phyloP scores from a whole-genome alignment of 2,329 filamentous ascomycete species.

The Parafenestella ontariensis region DNA sequence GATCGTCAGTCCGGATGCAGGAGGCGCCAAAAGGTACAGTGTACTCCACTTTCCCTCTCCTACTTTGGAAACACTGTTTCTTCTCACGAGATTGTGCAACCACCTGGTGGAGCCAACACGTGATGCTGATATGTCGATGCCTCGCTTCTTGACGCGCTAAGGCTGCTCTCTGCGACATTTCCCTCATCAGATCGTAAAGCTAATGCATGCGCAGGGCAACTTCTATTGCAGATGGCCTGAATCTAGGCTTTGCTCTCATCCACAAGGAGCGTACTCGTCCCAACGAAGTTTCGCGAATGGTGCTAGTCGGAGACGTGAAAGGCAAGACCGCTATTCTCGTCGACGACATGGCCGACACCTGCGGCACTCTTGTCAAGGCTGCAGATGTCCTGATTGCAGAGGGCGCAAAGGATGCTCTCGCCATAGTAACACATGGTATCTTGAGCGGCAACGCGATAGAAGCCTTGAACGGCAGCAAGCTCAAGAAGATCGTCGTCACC shows the following conservation, averaged over 20 bases:
- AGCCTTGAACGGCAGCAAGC: slow-evolving; percentile 77
- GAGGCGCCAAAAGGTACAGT: slow-evolving; percentile 82
- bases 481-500: slow-evolving; percentile 84
- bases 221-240: slow-evolving; percentile 88
- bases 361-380: slow-evolving; percentile 86
- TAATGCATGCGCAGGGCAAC: slow-evolving; percentile 67
- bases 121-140: neutral
- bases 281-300: slow-evolving; percentile 92
- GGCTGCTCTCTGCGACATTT: slow-evolving; percentile 1
- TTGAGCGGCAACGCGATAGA: slow-evolving; percentile 88
- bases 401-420: slow-evolving; percentile 86
- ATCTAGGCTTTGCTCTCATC: slow-evolving; percentile 90
- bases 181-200: slow-evolving; percentile 5
- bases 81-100: neutral
- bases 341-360: slow-evolving; percentile 98
- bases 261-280: slow-evolving; percentile 94
- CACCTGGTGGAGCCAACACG: neutral
- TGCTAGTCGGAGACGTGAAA: slow-evolving; percentile 91
- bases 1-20: slow-evolving; percentile 93
- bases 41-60: neutral
- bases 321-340: slow-evolving; percentile 95
- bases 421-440: slow-evolving; percentile 95
- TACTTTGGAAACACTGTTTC: neutral
- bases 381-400: slow-evolving; percentile 81
- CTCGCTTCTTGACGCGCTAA: neutral